A percentile compares a stretch with the other conserved stretches of the same genome.
phyloP scores from a whole-genome alignment of 1,284 basidiomycete species.

The Rugosomyces carneus region DNA sequence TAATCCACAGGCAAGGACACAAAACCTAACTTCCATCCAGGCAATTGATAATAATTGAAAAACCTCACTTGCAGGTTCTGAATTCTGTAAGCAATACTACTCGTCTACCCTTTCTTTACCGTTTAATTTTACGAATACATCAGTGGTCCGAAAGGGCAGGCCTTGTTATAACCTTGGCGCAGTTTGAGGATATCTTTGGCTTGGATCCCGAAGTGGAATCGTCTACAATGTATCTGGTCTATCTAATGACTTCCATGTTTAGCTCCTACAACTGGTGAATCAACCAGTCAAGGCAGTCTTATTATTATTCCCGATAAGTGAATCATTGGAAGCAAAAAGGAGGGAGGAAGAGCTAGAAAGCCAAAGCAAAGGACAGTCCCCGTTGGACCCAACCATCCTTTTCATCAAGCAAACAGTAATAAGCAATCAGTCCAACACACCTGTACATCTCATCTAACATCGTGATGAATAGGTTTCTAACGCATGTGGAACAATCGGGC shows the following conservation, averaged over 20 bases:
- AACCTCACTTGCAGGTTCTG: conserved; percentile 35
- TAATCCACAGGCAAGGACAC: conserved; percentile 59
- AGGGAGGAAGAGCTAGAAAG: conserved; percentile 54
- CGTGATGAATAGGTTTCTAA: conserved; percentile 60
- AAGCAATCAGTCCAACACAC: conserved; percentile 12
- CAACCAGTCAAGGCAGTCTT: conserved; percentile 75
- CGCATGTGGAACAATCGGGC: conserved; percentile 86
- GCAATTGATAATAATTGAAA: conserved; percentile 3
- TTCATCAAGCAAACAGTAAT: conserved; percentile 81
- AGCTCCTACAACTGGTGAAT: conserved; percentile 68
- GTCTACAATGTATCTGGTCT: neutral
- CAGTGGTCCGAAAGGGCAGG: conserved; percentile 80
- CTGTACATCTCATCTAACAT: too few species aligned
- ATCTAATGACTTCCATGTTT: neutral
- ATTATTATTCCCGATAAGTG: conserved; percentile 73
- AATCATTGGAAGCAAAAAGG: conserved; percentile 43
- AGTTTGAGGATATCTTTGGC: conserved; percentile 80
- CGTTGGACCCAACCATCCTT: conserved; percentile 55
- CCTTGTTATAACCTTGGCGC: conserved; percentile 47
- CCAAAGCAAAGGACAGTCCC: conserved; percentile 40
- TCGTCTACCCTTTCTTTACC: neutral
- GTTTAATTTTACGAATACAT: conserved; percentile 5
- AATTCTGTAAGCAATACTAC: conserved; percentile 35
- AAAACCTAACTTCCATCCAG: conserved; percentile 5
- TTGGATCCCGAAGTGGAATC: conserved; percentile 61